Evolutionary conservation across 352 stramenopile genomes (phyloP).

Genomic region (Pythium dissotocum): DNA sequence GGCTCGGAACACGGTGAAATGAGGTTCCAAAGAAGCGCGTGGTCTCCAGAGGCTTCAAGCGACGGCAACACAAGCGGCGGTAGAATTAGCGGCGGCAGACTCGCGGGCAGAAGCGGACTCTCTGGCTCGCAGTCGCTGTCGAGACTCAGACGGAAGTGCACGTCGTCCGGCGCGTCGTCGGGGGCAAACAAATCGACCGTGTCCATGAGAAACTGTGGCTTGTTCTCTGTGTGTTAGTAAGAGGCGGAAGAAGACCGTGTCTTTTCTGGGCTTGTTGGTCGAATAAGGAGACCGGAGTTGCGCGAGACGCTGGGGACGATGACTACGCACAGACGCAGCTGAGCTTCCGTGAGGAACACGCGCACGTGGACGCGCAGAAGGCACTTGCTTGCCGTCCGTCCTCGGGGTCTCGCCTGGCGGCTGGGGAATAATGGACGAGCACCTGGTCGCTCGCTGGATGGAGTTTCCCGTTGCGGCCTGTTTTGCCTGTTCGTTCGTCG

Average conservation of each 20-base stretch:
- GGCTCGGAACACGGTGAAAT: slow-evolving; percentile 56
- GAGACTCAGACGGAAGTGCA: slow-evolving; percentile 3
- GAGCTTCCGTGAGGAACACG: background rate
- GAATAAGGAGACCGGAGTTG: background rate
- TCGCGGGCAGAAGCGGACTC: background rate
- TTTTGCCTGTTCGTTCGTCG: background rate
- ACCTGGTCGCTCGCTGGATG: too few species aligned
- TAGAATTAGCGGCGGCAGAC: background rate
- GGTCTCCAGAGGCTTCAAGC: background rate
- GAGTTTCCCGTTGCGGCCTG: background rate
- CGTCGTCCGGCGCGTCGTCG: background rate
- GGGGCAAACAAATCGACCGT: background rate
- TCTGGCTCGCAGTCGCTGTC: background rate
- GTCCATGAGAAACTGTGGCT: background rate
- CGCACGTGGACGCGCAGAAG: background rate
- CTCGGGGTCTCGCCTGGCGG: background rate
- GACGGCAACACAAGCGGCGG: background rate
- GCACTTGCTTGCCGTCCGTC: background rate
- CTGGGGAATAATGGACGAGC: background rate
- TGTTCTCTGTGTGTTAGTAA: background rate
- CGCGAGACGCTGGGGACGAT: background rate
- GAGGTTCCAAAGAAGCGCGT: slow-evolving; percentile 38
- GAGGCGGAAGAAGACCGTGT: too few species aligned
- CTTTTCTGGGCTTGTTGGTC: background rate
- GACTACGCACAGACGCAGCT: background rate